phyloP scores from a whole-genome alignment of 2,329 filamentous ascomycete genomes.

The Sclerotinia trifoliorum region DNA sequence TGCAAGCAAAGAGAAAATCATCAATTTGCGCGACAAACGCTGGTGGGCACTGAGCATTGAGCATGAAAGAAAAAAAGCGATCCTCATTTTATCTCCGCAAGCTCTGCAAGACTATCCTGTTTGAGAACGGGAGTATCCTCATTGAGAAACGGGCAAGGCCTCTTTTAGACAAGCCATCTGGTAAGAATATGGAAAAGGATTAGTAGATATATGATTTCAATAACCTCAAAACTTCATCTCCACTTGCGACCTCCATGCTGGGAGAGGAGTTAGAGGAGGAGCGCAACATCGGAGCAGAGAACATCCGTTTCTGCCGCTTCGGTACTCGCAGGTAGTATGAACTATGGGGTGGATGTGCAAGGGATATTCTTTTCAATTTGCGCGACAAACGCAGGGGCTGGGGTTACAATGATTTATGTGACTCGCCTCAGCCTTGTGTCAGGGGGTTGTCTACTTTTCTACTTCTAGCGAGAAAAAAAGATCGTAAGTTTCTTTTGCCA shows the following conservation, averaged over 20 bases:
- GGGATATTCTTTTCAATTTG: conserved; percentile 18
- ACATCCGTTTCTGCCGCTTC: conserved; percentile 4
- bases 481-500: conserved; percentile 8
- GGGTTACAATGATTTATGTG: conserved; percentile 3
- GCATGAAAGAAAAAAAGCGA: not conserved
- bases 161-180: not conserved
- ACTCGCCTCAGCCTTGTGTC: conserved; percentile 17
- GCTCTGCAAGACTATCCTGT: conserved; percentile 4
- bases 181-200: not conserved
- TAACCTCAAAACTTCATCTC: conserved; percentile 13
- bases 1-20: not conserved
- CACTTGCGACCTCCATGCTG: not conserved
- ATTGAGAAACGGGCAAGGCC: not conserved
- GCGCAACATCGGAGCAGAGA: not conserved
- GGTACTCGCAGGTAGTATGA: not conserved
- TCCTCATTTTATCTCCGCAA: conserved; percentile 3
- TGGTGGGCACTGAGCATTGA: not conserved
- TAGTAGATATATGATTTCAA: conserved; percentile 13
- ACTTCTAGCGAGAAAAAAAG: conserved; percentile 12
- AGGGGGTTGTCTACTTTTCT: conserved; percentile 7
- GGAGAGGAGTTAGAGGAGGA: not conserved
- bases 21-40: conserved; percentile 13
- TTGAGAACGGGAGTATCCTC: not conserved
- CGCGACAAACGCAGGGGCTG: conserved; percentile 21
- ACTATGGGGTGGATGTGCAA: not conserved